These are phyloP conservation scores for Deinandra increscens DNA, from an alignment of 129 eudicot genomes.

Conservation along the genomic window DNA sequence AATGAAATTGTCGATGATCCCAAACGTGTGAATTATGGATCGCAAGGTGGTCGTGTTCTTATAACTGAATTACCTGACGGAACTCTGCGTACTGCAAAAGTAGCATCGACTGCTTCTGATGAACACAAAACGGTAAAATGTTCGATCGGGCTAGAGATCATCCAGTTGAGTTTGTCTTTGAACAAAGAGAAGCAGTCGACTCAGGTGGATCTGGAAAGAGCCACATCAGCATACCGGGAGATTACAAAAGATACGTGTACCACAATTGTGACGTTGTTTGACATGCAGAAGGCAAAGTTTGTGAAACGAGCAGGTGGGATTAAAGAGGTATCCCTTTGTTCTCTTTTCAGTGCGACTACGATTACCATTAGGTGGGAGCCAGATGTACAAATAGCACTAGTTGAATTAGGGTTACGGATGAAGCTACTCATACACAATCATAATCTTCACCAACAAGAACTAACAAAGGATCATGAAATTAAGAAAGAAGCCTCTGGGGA, in stretches of 20 bases:
- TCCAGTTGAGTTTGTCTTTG: constrained; percentile 57
- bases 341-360: constrained; percentile 90
- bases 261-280: constrained; percentile 61
- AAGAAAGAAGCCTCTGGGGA: constrained; percentile 47
- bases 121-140: constrained; percentile 54
- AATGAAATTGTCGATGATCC: constrained; percentile 62
- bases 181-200: constrained; percentile 74
- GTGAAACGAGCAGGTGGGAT: constrained; percentile 69
- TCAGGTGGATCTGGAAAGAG: constrained; percentile 79
- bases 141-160: constrained; percentile 67
- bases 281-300: constrained; percentile 80
- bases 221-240: constrained; percentile 67
- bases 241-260: constrained; percentile 42
- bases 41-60: constrained; percentile 82
- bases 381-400: constrained; percentile 77
- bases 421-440: constrained; percentile 63
- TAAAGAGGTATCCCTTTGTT: constrained; percentile 78
- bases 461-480: constrained; percentile 31
- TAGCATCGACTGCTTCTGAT: constrained; percentile 56
- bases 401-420: constrained; percentile 66
- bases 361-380: constrained; percentile 91
- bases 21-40: constrained; percentile 85
- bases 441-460: constrained; percentile 50
- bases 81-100: constrained; percentile 66
- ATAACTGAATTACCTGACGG: constrained; percentile 66